These are phyloP conservation scores for Dothiorella sarmentorum DNA, from an alignment of 2,329 filamentous ascomycete species.

Conservation along the genomic window DNA sequence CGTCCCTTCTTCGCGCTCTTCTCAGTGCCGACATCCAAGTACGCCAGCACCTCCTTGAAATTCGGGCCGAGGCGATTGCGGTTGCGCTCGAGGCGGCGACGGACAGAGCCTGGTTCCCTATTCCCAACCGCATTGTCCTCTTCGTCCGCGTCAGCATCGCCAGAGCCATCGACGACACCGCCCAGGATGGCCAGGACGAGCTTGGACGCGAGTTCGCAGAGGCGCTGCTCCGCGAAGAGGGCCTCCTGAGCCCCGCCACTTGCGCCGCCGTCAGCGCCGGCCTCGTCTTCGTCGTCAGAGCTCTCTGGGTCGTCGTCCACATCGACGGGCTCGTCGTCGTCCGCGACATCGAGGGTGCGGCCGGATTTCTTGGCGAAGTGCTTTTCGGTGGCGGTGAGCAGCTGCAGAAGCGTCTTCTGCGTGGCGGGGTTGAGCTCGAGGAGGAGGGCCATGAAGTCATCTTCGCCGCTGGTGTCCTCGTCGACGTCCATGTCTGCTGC, in stretches of 20 bases:
- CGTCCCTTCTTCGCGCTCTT: slow-evolving; percentile 45
- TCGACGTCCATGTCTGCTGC: slow-evolving; percentile 19
- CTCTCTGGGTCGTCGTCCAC: slow-evolving; percentile 63
- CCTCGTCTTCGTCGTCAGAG: slow-evolving; percentile 50
- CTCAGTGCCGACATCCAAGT: slow-evolving; percentile 63
- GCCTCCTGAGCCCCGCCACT: slow-evolving; percentile 51
- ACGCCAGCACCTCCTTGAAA: slow-evolving; percentile 78
- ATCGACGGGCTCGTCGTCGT: slow-evolving; percentile 68
- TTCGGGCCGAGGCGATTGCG: slow-evolving; percentile 76
- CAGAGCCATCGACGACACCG: slow-evolving; percentile 61
- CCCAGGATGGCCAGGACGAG: slow-evolving; percentile 77
- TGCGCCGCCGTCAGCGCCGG: slow-evolving; percentile 44
- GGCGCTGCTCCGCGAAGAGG: slow-evolving; percentile 75
- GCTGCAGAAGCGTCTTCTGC: slow-evolving; percentile 65
- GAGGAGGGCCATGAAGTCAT: slow-evolving; percentile 60
- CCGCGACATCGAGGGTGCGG: slow-evolving; percentile 34
- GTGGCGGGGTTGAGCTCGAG: slow-evolving; percentile 64
- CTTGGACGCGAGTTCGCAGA: slow-evolving; percentile 83
- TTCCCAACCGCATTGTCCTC: slow-evolving; percentile 23
- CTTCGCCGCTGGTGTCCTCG: slow-evolving; percentile 46
- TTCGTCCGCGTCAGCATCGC: slow-evolving; percentile 1
- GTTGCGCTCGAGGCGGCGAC: slow-evolving; percentile 72
- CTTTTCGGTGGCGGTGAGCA: slow-evolving; percentile 75
- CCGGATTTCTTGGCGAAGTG: slow-evolving; percentile 47
- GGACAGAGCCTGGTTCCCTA: slow-evolving; percentile 51